Percentiles rank a stretch among this genome's conserved stretches.
Conservation (phyloP, 306 rosid species). For the Ormosia semicastrata region DNA sequence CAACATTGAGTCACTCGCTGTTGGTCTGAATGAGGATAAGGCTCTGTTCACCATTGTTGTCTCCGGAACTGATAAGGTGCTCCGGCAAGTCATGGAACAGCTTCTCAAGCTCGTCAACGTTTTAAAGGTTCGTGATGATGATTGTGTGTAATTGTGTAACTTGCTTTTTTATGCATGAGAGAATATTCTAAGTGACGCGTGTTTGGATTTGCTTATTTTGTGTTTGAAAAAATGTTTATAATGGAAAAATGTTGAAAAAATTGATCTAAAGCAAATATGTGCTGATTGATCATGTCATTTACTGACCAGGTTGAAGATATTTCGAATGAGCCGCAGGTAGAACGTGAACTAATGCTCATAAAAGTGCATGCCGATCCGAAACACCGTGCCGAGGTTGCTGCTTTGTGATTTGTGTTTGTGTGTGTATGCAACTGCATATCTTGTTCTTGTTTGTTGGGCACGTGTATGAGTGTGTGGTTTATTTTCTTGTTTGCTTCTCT, state of each 20-base stretch:
- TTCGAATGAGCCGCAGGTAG: conserved; percentile 74
- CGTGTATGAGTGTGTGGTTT: not conserved
- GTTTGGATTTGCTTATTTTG: not conserved
- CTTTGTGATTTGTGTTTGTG: not conserved
- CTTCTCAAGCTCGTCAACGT: conserved; percentile 81
- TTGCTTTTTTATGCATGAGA: not conserved
- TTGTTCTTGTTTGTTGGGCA: not conserved
- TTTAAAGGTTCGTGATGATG: conserved; percentile 39
- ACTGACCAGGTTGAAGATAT: conserved; percentile 67
- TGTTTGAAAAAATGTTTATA: not conserved
- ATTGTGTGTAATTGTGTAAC: too few species aligned
- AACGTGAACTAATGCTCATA: conserved; percentile 76
- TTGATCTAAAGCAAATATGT: too few species aligned
- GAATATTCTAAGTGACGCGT: not conserved
- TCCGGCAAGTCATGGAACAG: conserved; percentile 75
- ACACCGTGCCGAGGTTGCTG: conserved; percentile 58
- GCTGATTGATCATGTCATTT: not conserved
- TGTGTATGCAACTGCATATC: not conserved
- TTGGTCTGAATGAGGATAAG: conserved; percentile 72
- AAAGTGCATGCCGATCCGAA: conserved; percentile 56
- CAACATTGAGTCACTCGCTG: conserved; percentile 82
- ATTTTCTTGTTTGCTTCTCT: conserved; percentile 3
- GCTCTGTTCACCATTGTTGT: conserved; percentile 83
- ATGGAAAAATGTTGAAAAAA: too few species aligned
- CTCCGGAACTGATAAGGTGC: conserved; percentile 59